Evolutionary conservation across 371 early-diverging fungal species (phyloP).

Genomic region (Apophysomyces trapeziformis): DNA sequence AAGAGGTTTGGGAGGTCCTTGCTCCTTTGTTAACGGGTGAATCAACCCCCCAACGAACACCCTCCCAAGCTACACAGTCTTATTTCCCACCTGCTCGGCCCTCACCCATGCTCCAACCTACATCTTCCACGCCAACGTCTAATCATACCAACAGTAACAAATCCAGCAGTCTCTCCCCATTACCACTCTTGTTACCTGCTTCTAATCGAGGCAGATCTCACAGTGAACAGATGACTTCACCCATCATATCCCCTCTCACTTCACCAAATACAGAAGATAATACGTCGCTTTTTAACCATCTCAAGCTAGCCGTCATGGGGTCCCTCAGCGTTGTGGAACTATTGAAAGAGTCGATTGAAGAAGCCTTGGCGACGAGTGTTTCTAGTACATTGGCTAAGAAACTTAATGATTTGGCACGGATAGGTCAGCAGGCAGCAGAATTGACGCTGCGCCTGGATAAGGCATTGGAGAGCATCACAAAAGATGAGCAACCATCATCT

Average conservation of each 20-base stretch:
- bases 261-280: conserved; percentile 29
- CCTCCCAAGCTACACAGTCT: conserved; percentile 2
- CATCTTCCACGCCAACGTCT: conserved; percentile 15
- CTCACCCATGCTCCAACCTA: conserved; percentile 17
- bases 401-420: conserved; percentile 27
- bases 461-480: conserved; percentile 23
- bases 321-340: conserved; percentile 42
- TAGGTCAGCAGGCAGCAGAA: conserved; percentile 33
- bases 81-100: conserved; percentile 8
- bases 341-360: conserved; percentile 38
- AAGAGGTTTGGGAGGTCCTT: conserved; percentile 54
- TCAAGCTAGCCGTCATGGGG: conserved; percentile 40
- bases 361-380: conserved; percentile 19
- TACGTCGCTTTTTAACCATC: conserved; percentile 34
- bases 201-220: conserved; percentile 26
- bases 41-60: conserved; percentile 6
- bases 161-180: neutral
- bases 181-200: conserved; percentile 4
- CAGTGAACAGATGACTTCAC: conserved; percentile 31
- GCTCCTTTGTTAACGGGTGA: conserved; percentile 19
- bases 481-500: conserved; percentile 16
- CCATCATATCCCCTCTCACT: conserved; percentile 21
- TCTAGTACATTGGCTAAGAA: conserved; percentile 26
- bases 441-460: conserved; percentile 33
- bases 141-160: conserved; percentile 10